Conservation (phyloP, 2,329 filamentous ascomycete species). For the Zalaria obscura region DNA sequence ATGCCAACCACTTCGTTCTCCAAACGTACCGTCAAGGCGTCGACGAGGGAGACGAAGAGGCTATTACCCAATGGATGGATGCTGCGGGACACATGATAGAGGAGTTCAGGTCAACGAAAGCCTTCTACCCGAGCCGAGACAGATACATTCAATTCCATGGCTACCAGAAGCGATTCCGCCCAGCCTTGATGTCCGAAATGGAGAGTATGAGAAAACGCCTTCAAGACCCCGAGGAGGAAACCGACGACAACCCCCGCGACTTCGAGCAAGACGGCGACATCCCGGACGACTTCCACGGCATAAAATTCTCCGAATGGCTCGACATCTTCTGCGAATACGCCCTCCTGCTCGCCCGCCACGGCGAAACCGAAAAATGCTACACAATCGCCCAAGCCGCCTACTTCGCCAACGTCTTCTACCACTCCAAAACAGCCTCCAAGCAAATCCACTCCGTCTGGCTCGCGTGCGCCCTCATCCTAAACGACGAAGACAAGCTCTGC, state of each 20-base stretch:
- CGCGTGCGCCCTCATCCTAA: slow-evolving; percentile 66
- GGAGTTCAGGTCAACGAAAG: slow-evolving; percentile 45
- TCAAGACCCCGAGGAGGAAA: slow-evolving; percentile 19
- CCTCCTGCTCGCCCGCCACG: slow-evolving; percentile 54
- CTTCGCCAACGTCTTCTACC: slow-evolving; percentile 68
- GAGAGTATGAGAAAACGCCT: slow-evolving; percentile 27
- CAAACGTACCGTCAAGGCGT: slow-evolving; percentile 33
- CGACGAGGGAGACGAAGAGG: slow-evolving; percentile 34
- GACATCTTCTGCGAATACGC: slow-evolving; percentile 84
- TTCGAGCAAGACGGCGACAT: neutral
- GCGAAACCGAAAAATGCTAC: slow-evolving; percentile 60
- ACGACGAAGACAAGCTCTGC: slow-evolving; percentile 63
- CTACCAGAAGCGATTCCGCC: slow-evolving; percentile 10
- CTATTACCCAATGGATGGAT: slow-evolving; percentile 42
- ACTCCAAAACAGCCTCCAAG: slow-evolving; percentile 23
- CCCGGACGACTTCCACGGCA: slow-evolving; percentile 54
- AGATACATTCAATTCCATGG: slow-evolving; percentile 34
- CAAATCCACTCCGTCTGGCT: slow-evolving; percentile 13
- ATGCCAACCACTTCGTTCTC: slow-evolving; percentile 25
- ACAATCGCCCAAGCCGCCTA: slow-evolving; percentile 63
- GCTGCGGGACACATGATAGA: slow-evolving; percentile 43
- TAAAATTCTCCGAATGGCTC: slow-evolving; percentile 74
- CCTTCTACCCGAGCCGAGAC: slow-evolving; percentile 41
- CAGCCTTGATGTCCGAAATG: slow-evolving; percentile 13
- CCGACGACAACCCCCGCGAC: slow-evolving; percentile 9